Evolutionary conservation across 2,329 filamentous ascomycete genomes (phyloP).

Genomic region (Fusarium lateritium): DNA sequence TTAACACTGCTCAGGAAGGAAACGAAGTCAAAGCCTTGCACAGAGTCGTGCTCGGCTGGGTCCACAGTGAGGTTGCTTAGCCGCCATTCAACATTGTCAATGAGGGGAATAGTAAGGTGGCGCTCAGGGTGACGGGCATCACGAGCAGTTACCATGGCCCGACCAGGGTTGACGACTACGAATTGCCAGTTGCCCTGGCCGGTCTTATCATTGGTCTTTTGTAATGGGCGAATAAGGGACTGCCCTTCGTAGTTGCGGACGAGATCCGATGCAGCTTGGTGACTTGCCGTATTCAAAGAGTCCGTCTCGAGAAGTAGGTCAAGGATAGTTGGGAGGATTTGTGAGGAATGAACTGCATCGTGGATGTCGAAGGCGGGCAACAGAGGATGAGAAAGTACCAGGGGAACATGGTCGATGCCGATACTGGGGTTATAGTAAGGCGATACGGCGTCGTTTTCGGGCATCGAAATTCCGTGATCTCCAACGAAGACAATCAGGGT

Average conservation of each 20-base stretch:
- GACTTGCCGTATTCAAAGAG: conserved; percentile 45
- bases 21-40: conserved; percentile 50
- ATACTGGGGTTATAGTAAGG: conserved; percentile 53
- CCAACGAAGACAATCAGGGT: conserved; percentile 54
- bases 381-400: conserved; percentile 52
- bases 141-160: conserved; percentile 52
- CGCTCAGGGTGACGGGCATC: conserved; percentile 51
- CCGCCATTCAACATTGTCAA: conserved; percentile 53
- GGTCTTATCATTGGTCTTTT: conserved; percentile 26
- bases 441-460: conserved; percentile 50
- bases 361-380: conserved; percentile 50
- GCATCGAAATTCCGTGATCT: conserved; percentile 53
- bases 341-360: conserved; percentile 50
- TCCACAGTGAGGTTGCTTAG: conserved; percentile 50
- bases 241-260: conserved; percentile 52
- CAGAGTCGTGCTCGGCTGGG: conserved; percentile 43
- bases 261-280: conserved; percentile 44
- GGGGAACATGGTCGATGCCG: conserved; percentile 51
- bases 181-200: conserved; percentile 54
- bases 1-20: conserved; percentile 46
- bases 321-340: conserved; percentile 53
- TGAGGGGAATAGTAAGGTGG: conserved; percentile 51
- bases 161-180: conserved; percentile 52
- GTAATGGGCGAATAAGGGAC: conserved; percentile 49
- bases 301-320: conserved; percentile 52